These are phyloP conservation scores for Singerocomus inundabilis DNA, from an alignment of 1,284 basidiomycete genomes.

Conservation along the genomic window DNA sequence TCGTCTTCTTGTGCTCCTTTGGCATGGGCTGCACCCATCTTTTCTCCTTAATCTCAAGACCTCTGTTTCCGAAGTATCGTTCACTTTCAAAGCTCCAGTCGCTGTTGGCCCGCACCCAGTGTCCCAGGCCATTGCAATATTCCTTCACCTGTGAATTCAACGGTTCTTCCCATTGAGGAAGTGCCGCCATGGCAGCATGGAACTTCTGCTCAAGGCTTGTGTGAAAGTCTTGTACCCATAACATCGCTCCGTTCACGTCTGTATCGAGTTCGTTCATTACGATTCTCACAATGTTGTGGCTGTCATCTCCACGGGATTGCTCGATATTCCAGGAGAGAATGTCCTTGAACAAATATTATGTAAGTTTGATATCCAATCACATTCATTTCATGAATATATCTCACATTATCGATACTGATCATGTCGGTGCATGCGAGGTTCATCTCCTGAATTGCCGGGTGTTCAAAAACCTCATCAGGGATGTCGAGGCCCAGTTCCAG, in stretches of 20 bases:
- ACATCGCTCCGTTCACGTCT: conserved; percentile 34
- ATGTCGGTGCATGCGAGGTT: conserved; percentile 3
- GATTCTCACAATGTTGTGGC: too few relatives aligned
- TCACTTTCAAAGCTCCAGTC: too few relatives aligned
- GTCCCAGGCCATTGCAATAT: too few relatives aligned
- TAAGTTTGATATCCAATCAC: background rate
- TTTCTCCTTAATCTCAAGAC: too few relatives aligned
- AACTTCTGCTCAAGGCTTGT: background rate
- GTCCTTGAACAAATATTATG: background rate
- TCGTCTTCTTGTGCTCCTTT: background rate
- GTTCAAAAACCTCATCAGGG: conserved; percentile 8
- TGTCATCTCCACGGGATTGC: too few relatives aligned
- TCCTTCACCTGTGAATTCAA: too few relatives aligned
- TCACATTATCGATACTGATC: conserved; percentile 6
- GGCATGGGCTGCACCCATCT: conserved; percentile 15
- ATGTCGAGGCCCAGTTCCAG: conserved; percentile 7
- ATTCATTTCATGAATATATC: background rate
- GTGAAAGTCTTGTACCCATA: conserved; percentile 29
- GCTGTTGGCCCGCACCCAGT: too few relatives aligned
- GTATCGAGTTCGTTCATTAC: conserved; percentile 36
- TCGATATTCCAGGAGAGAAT: conserved; percentile 38
- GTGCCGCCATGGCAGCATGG: conserved; percentile 4
- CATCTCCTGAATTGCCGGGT: conserved; percentile 10
- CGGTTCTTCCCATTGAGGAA: conserved; percentile 11
- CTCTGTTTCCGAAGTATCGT: too few relatives aligned